These are phyloP conservation scores for Fusarium sp. DNA, from an alignment of 2,329 filamentous ascomycete genomes.

Conservation along the genomic window DNA sequence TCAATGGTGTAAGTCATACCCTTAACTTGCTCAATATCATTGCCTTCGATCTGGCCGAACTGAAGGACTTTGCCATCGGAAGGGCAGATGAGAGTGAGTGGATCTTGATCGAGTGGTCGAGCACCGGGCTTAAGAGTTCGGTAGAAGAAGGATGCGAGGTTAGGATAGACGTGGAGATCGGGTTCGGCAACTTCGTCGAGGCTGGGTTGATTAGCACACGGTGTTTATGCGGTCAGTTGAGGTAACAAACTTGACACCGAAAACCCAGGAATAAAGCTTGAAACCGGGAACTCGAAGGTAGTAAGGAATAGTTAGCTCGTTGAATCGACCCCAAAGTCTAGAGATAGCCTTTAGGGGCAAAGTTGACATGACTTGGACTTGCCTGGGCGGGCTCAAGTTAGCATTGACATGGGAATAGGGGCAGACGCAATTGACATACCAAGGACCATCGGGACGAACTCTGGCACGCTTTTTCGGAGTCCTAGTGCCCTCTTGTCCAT, in stretches of 20 bases:
- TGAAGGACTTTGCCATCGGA: slow-evolving; percentile 92
- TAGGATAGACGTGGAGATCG: slow-evolving; percentile 90
- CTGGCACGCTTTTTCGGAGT: slow-evolving; percentile 65
- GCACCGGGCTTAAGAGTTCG: slow-evolving; percentile 89
- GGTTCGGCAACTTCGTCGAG: slow-evolving; percentile 88
- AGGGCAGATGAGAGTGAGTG: slow-evolving; percentile 84
- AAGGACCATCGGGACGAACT: slow-evolving; percentile 85
- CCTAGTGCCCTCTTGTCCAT: slow-evolving; percentile 54
- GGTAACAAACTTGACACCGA: slow-evolving; percentile 78
- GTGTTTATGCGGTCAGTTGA: background rate
- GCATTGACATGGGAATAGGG: slow-evolving; percentile 26
- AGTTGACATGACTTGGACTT: slow-evolving; percentile 93
- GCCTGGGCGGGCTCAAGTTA: slow-evolving; percentile 59
- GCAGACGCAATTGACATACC: slow-evolving; percentile 59
- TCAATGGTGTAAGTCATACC: slow-evolving; percentile 98
- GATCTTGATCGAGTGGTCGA: slow-evolving; percentile 84
- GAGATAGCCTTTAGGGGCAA: slow-evolving; percentile 91
- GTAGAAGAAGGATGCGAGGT: slow-evolving; percentile 97
- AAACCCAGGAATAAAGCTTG: slow-evolving; percentile 89
- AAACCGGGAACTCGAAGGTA: slow-evolving; percentile 90
- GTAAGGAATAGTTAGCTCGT: slow-evolving; percentile 88
- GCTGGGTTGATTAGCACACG: slow-evolving; percentile 56
- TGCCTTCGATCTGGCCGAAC: slow-evolving; percentile 90
- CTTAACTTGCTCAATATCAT: slow-evolving; percentile 98
- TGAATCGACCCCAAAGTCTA: slow-evolving; percentile 89